Percentiles rank a stretch among this genome's conserved stretches.
These are phyloP conservation scores for Asclepias syriaca DNA, from an alignment of 257 asterid genomes.

Conservation along the genomic window DNA sequence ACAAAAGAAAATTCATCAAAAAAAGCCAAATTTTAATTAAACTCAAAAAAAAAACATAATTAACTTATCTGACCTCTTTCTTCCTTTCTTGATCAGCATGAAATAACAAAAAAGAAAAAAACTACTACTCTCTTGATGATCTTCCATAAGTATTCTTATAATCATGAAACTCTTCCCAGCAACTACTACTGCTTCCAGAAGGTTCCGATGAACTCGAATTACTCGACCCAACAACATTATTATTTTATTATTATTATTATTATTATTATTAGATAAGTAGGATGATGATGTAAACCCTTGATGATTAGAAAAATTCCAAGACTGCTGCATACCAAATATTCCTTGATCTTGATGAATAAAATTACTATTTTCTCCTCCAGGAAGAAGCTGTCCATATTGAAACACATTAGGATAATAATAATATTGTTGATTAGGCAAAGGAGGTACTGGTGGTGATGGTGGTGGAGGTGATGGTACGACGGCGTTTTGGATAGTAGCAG, in stretches of 20 bases:
- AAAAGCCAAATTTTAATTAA: constrained; percentile 4
- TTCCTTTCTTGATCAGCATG: not conserved
- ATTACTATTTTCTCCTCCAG: constrained; percentile 4
- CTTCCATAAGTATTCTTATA: constrained; percentile 9
- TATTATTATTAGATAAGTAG: constrained; percentile 19
- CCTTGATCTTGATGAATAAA: constrained; percentile 1
- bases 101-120: too few species aligned
- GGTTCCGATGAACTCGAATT: constrained; percentile 24
- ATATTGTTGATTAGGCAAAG: not conserved
- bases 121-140: constrained; percentile 20
- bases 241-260: not conserved
- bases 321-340: constrained; percentile 16
- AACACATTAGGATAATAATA: constrained; percentile 16
- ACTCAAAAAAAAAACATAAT: constrained; percentile 5
- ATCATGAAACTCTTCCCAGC: constrained; percentile 32
- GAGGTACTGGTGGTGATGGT: too few species aligned
- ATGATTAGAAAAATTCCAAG: constrained; percentile 22
- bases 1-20: not conserved
- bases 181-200: constrained; percentile 23
- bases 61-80: not conserved
- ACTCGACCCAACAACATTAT: constrained; percentile 13
- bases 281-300: constrained; percentile 25
- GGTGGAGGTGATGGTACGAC: too few species aligned
- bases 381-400: constrained; percentile 35
- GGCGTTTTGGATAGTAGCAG: too few species aligned